Conservation (phyloP, 1,139 yeast genomes). For the Zygoascus hellenicus region DNA sequence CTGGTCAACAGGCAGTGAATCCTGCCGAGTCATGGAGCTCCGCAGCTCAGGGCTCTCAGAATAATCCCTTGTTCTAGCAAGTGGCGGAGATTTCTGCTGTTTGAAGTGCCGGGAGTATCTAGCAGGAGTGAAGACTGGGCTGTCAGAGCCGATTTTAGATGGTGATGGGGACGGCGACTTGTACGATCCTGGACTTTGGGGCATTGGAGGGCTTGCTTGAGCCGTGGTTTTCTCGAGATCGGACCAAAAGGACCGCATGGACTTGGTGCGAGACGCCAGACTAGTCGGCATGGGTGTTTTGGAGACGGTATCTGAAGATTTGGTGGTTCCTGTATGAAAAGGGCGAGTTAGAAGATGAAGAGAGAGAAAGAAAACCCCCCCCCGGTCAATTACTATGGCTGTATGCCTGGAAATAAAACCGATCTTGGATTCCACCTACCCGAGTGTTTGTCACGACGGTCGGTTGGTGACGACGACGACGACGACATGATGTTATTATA, state of each 20-base stretch:
- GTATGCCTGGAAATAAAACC: too few species aligned
- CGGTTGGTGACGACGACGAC: too few species aligned
- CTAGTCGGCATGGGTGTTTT: constrained; percentile 6
- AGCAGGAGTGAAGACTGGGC: background rate
- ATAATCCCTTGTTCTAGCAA: background rate
- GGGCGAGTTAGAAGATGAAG: too few species aligned
- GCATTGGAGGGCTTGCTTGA: constrained; percentile 15
- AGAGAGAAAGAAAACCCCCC: too few species aligned
- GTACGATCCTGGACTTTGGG: constrained; percentile 13
- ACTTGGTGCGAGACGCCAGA: constrained; percentile 23
- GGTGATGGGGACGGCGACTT: background rate
- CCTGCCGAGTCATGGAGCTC: constrained; percentile 23
- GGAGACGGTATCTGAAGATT: constrained; percentile 2
- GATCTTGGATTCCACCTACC: too few species aligned
- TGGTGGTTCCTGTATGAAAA: background rate
- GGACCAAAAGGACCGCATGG: constrained; percentile 29
- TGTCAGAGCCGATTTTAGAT: background rate
- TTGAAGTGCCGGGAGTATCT: background rate
- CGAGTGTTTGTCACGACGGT: too few species aligned
- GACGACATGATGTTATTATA: too few species aligned
- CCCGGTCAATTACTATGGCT: too few species aligned
- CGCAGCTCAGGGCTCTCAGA: constrained; percentile 12
- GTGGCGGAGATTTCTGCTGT: background rate
- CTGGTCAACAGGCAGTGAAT: constrained; percentile 18
- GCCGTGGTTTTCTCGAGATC: constrained; percentile 25